These are phyloP conservation scores for Seiridium cupressi DNA, from an alignment of 2,329 filamentous ascomycete species.

Conservation along the genomic window DNA sequence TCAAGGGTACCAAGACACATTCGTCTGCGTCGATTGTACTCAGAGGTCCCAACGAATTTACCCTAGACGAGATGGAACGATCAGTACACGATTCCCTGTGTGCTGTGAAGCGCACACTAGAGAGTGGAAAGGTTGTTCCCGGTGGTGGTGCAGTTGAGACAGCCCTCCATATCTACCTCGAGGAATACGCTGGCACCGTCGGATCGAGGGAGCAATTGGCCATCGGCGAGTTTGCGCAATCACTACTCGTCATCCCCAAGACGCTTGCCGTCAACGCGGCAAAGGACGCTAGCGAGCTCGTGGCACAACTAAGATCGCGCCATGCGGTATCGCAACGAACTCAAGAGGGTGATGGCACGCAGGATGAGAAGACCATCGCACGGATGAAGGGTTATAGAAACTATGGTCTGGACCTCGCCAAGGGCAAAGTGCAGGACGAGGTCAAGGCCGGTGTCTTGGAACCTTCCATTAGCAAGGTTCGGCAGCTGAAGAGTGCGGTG, in stretches of 20 bases:
- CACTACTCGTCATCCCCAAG: slow-evolving; percentile 92
- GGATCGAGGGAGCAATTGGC: slow-evolving; percentile 96
- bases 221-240: slow-evolving; percentile 95
- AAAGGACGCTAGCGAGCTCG: slow-evolving; percentile 92
- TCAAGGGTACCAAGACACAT: slow-evolving; percentile 93
- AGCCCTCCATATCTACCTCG: slow-evolving; percentile 97
- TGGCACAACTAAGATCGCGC: slow-evolving; percentile 89
- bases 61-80: slow-evolving; percentile 98
- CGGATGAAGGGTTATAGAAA: slow-evolving; percentile 98
- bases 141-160: slow-evolving; percentile 97
- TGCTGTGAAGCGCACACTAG: slow-evolving; percentile 93
- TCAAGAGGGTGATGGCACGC: slow-evolving; percentile 76
- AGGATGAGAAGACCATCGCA: slow-evolving; percentile 85
- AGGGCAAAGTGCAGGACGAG: slow-evolving; percentile 88
- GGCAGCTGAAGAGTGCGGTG: slow-evolving; percentile 96
- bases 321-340: slow-evolving; percentile 94
- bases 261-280: slow-evolving; percentile 96
- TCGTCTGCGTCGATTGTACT: slow-evolving; percentile 95
- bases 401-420: slow-evolving; percentile 88
- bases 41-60: slow-evolving; percentile 92
- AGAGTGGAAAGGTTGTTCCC: slow-evolving; percentile 94
- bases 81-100: slow-evolving; percentile 96
- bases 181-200: slow-evolving; percentile 97
- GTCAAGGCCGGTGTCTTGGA: slow-evolving; percentile 94
- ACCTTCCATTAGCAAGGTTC: slow-evolving; percentile 96